Base-by-base conservation (phyloP, 2,329 filamentous ascomycete genomes). In the Xylariaceae sp. region DNA sequence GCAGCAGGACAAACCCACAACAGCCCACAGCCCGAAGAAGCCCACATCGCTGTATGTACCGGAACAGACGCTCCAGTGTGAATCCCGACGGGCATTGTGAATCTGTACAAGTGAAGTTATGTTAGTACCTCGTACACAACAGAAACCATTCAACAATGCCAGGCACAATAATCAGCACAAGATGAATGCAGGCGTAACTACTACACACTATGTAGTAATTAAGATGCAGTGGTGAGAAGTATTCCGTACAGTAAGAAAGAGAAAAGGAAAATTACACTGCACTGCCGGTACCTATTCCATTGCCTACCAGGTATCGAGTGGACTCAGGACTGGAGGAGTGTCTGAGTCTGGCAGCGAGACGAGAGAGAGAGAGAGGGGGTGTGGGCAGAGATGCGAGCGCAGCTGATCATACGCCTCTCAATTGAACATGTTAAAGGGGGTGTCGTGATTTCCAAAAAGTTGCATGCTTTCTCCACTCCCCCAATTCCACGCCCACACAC, bases 391-490 rank as follows among this genome's bases (percentile, higher is more conserved):
- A 57, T 51, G 57, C 57, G 48, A 55, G 50, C 57, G 49, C 61
- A 60, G 60, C 52, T 62, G 60, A 62, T 62, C 62, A 64, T 51
- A 62, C 61, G 59, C 61, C 58, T 60, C 50, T 23, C 35, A 54
- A 34, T 17, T 53, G 56, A 53, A 60, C 55, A 34, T 58, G 34
- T 58, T 51, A 51, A 58, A 60, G 55, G 62, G 62, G 62, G 62
- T 62, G 60, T 64, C 53, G 60, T 64, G 62, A 64, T 64, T 63
- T 61, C 52, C 55, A 62, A 30, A 62, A 54, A 60, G 62, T 51
- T 62, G 57, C 60, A 60, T 62, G 49, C 53, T 49, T 54, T 53
- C 53, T 41, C 59, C 57, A 62, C 62, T 57, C 61, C 60, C 50
- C 52, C 57, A 50, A 55, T 39, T 50, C 52, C 13, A 52, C 49